Base-by-base conservation (phyloP, 2,329 filamentous ascomycete genomes). In the Arthroderma sp. region DNA sequence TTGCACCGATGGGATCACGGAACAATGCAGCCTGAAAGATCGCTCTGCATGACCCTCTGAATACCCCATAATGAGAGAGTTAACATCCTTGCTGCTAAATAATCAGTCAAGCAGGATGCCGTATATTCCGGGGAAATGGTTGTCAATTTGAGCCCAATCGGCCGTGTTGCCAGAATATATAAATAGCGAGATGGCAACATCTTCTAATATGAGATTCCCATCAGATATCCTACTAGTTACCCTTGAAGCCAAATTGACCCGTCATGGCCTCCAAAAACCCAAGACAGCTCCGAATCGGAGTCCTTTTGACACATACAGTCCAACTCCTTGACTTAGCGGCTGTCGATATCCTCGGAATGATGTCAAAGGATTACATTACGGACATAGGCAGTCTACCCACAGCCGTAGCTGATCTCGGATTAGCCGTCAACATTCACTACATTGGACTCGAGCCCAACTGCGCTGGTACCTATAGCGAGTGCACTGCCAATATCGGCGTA, bases 251-350 rank as follows among this genome's bases (percentile, higher is more conserved):
- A 15, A 11, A 23, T 47, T 23, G 25, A 15, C 13, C 41, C 4
- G 25, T 31, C 51, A 59, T 59, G 58, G 9, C 49, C 28, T 43
- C 53, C 11, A 31, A 28, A 13, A 21, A 43, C 3, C 19, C 19
- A 11, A 37, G 54, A 21, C 17, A 59, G 3, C 56, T 73, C 55
- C 66, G 61, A 59, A 63, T 70, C 56, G 71, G 71, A 53, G 66
- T 74, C 43, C 68, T 74, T 31, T 60, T 74, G 13, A 62, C 67
- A 31, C 62, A 65, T 8, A 61, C 64, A 1, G 65, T 73, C 43
- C 72, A 74, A 63, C 67, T 74, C 55, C 66, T 74, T 35, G 72
- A 74, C 59, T 60, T 73, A 39, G 64, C 68, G 11, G 63, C 67
- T 17, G 63, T 74, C 8, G 72, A 74, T 58, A 65, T 73, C 43